Percentiles rank a stretch among this genome's conserved stretches.
Conservation (phyloP, 2,329 filamentous ascomycete genomes). For the Didymella keratinophila region DNA sequence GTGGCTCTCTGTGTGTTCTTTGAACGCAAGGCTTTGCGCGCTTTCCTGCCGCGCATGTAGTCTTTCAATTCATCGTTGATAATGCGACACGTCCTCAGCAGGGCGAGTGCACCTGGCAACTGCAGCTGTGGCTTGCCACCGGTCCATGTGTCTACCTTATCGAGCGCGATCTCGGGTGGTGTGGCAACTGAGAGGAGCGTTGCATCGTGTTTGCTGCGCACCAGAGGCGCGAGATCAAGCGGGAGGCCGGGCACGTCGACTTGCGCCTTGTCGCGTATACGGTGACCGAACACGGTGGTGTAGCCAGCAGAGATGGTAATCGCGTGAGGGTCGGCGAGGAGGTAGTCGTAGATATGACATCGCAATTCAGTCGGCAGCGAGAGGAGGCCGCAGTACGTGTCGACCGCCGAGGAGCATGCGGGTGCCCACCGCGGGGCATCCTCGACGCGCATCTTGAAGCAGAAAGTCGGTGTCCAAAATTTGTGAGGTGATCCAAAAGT, state of each 20-base stretch:
- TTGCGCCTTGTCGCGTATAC: slow-evolving; percentile 37
- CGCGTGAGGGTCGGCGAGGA: slow-evolving; percentile 45
- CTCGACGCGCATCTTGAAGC: slow-evolving; percentile 16
- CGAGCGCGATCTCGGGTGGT: slow-evolving; percentile 35
- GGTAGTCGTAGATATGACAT: slow-evolving; percentile 53
- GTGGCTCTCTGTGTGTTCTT: not conserved
- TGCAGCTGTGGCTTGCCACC: slow-evolving; percentile 24
- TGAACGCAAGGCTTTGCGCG: slow-evolving; percentile 24
- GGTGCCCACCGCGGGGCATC: slow-evolving; percentile 15
- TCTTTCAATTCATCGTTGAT: slow-evolving; percentile 48
- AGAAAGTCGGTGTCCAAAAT: not conserved
- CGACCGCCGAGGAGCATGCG: slow-evolving; percentile 3
- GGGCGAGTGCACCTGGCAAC: slow-evolving; percentile 34
- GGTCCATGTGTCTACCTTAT: slow-evolving; percentile 17
- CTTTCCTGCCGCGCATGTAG: slow-evolving; percentile 36
- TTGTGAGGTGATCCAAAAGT: slow-evolving; percentile 6
- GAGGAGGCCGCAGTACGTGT: slow-evolving; percentile 27
- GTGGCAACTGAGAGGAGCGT: slow-evolving; percentile 42
- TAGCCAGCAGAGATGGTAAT: slow-evolving; percentile 53
- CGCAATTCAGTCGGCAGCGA: slow-evolving; percentile 52
- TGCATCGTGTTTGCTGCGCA: slow-evolving; percentile 44
- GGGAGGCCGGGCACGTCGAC: slow-evolving; percentile 50
- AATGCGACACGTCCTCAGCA: slow-evolving; percentile 44
- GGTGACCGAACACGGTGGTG: slow-evolving; percentile 39
- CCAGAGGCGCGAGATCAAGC: slow-evolving; percentile 44